Base-by-base conservation (phyloP, 176 grass and related monocot genomes). In the Aegilops sharonensis region DNA sequence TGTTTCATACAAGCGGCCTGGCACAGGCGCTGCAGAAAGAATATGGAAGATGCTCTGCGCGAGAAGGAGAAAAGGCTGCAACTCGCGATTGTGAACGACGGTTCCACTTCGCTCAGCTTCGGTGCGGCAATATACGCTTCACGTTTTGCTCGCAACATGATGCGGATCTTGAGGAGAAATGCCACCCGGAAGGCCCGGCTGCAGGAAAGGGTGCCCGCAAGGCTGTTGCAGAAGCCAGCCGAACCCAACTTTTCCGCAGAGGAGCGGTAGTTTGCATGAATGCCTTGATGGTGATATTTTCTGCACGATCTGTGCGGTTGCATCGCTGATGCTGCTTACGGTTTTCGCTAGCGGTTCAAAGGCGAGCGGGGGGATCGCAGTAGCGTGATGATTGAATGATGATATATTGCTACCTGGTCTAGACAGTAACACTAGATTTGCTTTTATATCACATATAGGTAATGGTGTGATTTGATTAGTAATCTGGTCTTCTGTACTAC, bases 1-100 rank as follows among this genome's bases (percentile, higher is more conserved):
- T 98, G 93, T 73, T 98, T 98, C 72, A 93, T 98, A 87, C 95
- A 98, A 70, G 93, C 91, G 39, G 95, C 95, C 31, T 98, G 95
- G 95, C 91, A 85, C 45, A 88, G 89, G 87, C 87, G 31, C 76
- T 88, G 84, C 45, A 87, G 85, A 82, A 98, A 98, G 89, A 98
- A 93, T 80, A 79, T 95, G 5, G 93, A 98, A 39, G 81, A 93
- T 57, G 79, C 89, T 85, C 18, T 93, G 52, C 75, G 83, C 12
- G 89, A 91, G 85, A 88, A 90, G 85, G 95, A 98, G 91, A 86
- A 81, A 76, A 87, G 84, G 45, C 15, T 97, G 40, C 89, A 97
- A 40, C 81, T 90, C 9, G 92, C 95, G 9, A 87, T 90, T 13
- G 90, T 87, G 66, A 90, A 73, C 7, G 84, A 88, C 3, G 80